Evolutionary conservation across 768 basidiomycete species (phyloP), one percentile per base, ranked within the genome.

Genomic region (Leccinum rimulosum): DNA sequence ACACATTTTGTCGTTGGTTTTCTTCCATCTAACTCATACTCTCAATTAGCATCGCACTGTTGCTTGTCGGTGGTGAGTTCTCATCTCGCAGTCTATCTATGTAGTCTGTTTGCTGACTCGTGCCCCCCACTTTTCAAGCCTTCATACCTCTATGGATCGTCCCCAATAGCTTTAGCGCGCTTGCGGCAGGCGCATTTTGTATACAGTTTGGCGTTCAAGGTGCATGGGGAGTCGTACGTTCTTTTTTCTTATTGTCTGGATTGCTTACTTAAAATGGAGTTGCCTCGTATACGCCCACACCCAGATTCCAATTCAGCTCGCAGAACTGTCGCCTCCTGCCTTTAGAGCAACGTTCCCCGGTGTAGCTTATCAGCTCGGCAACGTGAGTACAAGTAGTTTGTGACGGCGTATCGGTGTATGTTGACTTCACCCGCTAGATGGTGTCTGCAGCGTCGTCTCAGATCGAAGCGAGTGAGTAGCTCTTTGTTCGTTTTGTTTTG

Each of bases 311-410:
- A 88, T 93, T 65, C 89, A 88, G 71, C 79, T 95, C 22, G 80
- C 85, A 12, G 93, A 96, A 73, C 80, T 93, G 75, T 89, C 89
- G 0, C 94, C 94, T 2, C 89, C 91, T 4, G 93, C 91, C 0
- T 95, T 94, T 80, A 81, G 94, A 57, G 90, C 92, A 4, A 89
- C 89, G 2, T 94, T 93, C 79, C 89, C 89, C 40, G 93, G 93
- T 59, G 84, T 92, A 1, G 84, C 88, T 3, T 95, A 94, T 73
- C 93, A 93, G 66, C 64, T 93, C 27, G 91, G 93, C 47, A 93
- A 91, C 73, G 80, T 72, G 14, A 43, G 73, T 65, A 2, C 6
- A 28, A 14, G 14, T 47, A 27, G 5, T 17, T 25, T 30, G 9
- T 12, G 14, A n/a, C 25, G 25, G 4, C 19, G n/a, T 1, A 6